Base-by-base conservation (phyloP, 2,329 filamentous ascomycete species). In the Penicillium olsonii region DNA sequence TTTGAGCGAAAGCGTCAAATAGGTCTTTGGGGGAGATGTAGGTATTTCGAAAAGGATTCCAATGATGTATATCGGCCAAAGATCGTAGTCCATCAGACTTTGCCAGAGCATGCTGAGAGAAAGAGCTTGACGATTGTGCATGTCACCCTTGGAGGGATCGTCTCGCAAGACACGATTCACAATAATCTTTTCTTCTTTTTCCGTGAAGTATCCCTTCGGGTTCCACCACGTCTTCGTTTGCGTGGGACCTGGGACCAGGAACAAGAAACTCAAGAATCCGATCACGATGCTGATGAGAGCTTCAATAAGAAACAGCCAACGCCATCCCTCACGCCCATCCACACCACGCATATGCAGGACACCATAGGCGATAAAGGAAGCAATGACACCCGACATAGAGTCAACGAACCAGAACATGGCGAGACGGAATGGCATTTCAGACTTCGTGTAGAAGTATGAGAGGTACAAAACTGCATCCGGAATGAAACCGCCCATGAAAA, bases 171-270 rank as follows among this genome's bases (percentile, higher is more conserved):
- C 71, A 1, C 83, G 73, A 56, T 85, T 86, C 20, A 86, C 81
- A 52, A 85, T 77, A 56, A 86, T 86, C 43, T 73, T 72, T 58
- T 86, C 82, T 50, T 85, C 84, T 2, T 75, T 76, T 37, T 84
- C 80, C 2, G 61, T 79, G 64, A 86, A 87, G 80, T 82, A 87
- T 1, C 83, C 84, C 45, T 79, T 78, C 10, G 80, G 81, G 10
- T 81, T 76, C 58, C 54, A 81, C 78, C 79, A 82, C 38, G 74
- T 78, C 35, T 73, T 74, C 0, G 82, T 84, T 50, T 75, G 72
- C 0, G 61, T 65, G 2, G 67, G 67, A 2, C 60, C 55, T 1
- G 68, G 63, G 0, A 73, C 68, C 53, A 79, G 68, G 17, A 76
- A 70, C 15, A 76, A 63, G 45, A 67, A 77, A 2, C 73, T 69